These are phyloP conservation scores for Globisporangium heterothallicum DNA, from an alignment of 352 stramenopile genomes.

Conservation along the genomic window DNA sequence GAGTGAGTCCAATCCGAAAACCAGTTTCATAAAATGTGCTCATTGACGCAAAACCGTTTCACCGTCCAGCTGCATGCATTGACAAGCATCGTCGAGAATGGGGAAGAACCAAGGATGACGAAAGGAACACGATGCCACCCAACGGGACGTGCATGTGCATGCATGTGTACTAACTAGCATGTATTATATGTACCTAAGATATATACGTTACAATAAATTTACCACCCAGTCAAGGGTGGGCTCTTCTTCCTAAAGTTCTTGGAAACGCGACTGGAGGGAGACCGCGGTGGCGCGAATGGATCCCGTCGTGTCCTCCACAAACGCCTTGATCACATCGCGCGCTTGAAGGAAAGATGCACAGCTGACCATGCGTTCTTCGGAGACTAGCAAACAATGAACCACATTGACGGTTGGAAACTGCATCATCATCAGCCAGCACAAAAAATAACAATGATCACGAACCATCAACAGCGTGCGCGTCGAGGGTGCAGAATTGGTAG, in stretches of 20 bases:
- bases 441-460: constrained; percentile 13
- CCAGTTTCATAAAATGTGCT: neutral
- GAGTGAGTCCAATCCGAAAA: neutral
- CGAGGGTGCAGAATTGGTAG: constrained; percentile 40
- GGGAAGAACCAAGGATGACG: too few relatives aligned
- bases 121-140: too few relatives aligned
- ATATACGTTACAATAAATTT: constrained; percentile 18
- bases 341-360: constrained; percentile 37
- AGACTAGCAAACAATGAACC: neutral
- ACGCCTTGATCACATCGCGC: constrained; percentile 29
- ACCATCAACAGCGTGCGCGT: constrained; percentile 28
- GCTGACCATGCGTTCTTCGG: constrained; percentile 17
- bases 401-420: too few relatives aligned
- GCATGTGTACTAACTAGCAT: neutral
- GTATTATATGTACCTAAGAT: constrained; percentile 6
- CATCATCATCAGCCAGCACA: too few relatives aligned
- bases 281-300: constrained; percentile 16
- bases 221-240: too few relatives aligned
- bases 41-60: too few relatives aligned
- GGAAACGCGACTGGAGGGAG: constrained; percentile 8
- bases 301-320: constrained; percentile 19
- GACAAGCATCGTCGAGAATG: too few relatives aligned
- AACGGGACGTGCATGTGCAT: too few relatives aligned
- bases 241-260: constrained; percentile 8
- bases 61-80: too few relatives aligned